These are phyloP conservation scores for Purpureocillium takamizusanense DNA, from an alignment of 2,329 filamentous ascomycete genomes.

Conservation along the genomic window DNA sequence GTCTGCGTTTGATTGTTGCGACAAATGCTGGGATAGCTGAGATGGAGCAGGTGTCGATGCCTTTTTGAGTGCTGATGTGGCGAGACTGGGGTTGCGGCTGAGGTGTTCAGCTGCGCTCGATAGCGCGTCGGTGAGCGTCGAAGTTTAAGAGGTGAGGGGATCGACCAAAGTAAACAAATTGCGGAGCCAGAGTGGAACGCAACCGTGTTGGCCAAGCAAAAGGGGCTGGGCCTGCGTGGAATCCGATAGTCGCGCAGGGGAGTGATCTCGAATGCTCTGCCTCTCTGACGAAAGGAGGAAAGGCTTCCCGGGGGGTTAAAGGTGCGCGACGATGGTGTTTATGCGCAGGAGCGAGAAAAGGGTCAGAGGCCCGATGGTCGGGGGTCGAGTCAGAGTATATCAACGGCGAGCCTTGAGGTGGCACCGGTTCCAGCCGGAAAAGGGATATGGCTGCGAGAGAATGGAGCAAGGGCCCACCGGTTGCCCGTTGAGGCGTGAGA, in stretches of 20 bases:
- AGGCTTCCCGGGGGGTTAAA: too few species aligned
- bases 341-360: background rate
- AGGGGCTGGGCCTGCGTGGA: too few species aligned
- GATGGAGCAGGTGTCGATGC: too few species aligned
- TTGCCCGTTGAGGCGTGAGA: background rate
- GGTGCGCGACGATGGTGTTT: too few species aligned
- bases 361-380: background rate
- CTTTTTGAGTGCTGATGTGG: too few species aligned
- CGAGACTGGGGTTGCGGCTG: too few species aligned
- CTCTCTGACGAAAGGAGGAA: too few species aligned
- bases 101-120: too few species aligned
- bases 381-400: constrained; percentile 2
- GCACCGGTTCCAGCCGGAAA: constrained; percentile 5
- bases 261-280: too few species aligned
- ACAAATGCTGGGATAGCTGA: background rate
- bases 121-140: too few species aligned
- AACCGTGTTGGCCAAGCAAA: background rate
- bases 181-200: background rate
- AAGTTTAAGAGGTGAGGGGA: background rate
- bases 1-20: too few species aligned
- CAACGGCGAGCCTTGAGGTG: background rate
- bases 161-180: background rate
- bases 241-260: too few species aligned
- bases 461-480: background rate
- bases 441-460: constrained; percentile 2